Conservation (phyloP, 805 yeast genomes). For the Lachancea sp. region DNA sequence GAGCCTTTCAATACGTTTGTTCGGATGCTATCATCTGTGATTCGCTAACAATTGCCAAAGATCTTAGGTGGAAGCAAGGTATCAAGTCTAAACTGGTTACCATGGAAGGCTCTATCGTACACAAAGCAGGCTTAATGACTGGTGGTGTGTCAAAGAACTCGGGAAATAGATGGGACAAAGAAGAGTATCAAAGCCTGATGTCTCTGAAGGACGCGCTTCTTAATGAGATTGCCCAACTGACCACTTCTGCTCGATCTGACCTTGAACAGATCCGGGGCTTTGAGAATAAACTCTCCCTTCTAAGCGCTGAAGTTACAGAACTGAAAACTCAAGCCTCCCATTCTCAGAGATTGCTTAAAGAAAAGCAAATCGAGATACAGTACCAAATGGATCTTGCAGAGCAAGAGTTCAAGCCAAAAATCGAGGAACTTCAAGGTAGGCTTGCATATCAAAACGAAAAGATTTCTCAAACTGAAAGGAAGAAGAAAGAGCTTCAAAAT, state of each 20-base stretch:
- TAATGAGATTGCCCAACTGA: constrained; percentile 39
- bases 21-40: constrained; percentile 79
- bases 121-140: constrained; percentile 84
- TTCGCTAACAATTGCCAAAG: constrained; percentile 57
- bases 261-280: constrained; percentile 51
- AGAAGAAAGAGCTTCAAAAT: constrained; percentile 37
- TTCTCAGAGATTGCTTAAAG: constrained; percentile 40
- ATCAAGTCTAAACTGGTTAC: constrained; percentile 66
- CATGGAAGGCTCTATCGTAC: constrained; percentile 76
- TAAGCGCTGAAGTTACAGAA: constrained; percentile 42
- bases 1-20: constrained; percentile 74
- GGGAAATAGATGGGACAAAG: constrained; percentile 63
- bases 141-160: constrained; percentile 64
- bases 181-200: constrained; percentile 50
- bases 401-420: constrained; percentile 27
- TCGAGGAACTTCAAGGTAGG: constrained; percentile 22
- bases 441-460: constrained; percentile 19
- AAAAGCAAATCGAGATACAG: constrained; percentile 44
- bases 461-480: constrained; percentile 25
- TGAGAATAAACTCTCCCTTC: constrained; percentile 46
- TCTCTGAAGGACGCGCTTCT: constrained; percentile 45
- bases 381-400: constrained; percentile 37
- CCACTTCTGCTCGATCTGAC: constrained; percentile 40
- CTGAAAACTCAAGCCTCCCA: constrained; percentile 42
- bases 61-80: constrained; percentile 59